Evolutionary conservation across 495 filamentous ascomycete species (phyloP).

Genomic region (Daldinia concentrica): DNA sequence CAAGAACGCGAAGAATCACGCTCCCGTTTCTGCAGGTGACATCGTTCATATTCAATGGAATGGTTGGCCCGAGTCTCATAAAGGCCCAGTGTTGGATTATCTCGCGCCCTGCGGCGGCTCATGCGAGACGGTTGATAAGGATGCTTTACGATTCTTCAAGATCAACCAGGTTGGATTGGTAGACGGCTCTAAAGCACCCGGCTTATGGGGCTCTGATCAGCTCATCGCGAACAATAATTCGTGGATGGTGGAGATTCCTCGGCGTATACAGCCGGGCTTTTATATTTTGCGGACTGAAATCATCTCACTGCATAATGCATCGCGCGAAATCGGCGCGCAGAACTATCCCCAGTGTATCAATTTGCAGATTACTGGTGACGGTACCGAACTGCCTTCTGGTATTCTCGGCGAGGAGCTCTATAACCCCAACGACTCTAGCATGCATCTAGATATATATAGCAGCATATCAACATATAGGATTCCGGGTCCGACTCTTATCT

Average conservation of each 20-base stretch:
- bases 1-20: slow-evolving; percentile 60
- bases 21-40: slow-evolving; percentile 62
- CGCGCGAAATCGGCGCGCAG: slow-evolving; percentile 67
- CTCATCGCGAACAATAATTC: slow-evolving; percentile 73
- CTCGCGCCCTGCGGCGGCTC: slow-evolving; percentile 75
- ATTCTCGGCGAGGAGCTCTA: slow-evolving; percentile 47
- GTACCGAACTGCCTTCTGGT: slow-evolving; percentile 50
- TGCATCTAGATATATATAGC: slow-evolving; percentile 55
- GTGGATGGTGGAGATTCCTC: slow-evolving; percentile 72
- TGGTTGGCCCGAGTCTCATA: slow-evolving; percentile 70
- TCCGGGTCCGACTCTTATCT: slow-evolving; percentile 61
- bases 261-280: slow-evolving; percentile 66
- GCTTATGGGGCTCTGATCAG: slow-evolving; percentile 68
- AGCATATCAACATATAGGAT: slow-evolving; percentile 58
- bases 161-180: slow-evolving; percentile 67
- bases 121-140: slow-evolving; percentile 72
- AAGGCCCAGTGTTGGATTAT: slow-evolving; percentile 64
- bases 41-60: slow-evolving; percentile 71
- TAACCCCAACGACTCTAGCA: slow-evolving; percentile 46
- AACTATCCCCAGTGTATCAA: slow-evolving; percentile 80
- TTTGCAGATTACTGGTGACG: slow-evolving; percentile 53
- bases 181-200: slow-evolving; percentile 48
- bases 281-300: slow-evolving; percentile 81
- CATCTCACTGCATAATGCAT: slow-evolving; percentile 74
- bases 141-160: slow-evolving; percentile 74